Conservation (phyloP, 2,329 filamentous ascomycete species). For the Trematosphaeria pertusa region DNA sequence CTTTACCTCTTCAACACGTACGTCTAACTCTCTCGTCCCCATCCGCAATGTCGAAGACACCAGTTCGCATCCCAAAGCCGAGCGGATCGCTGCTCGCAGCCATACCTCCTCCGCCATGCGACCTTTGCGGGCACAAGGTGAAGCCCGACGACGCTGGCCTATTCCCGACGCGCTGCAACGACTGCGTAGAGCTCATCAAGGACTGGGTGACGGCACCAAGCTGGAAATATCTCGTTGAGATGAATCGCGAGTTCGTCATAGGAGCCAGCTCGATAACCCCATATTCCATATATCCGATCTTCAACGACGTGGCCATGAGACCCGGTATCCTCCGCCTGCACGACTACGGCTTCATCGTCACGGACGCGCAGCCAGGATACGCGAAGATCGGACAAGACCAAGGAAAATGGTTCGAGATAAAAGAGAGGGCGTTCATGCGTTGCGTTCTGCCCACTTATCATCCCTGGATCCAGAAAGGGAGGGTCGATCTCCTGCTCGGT, state of each 20-base stretch:
- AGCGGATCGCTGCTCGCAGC: too few relatives aligned
- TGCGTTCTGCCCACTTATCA: slow-evolving; percentile 1
- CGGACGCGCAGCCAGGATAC: background rate
- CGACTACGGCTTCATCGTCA: slow-evolving; percentile 3
- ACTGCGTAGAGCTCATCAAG: background rate
- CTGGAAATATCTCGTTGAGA: background rate
- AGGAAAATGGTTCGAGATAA: slow-evolving; percentile 2
- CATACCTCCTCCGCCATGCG: too few relatives aligned
- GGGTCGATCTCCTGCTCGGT: background rate
- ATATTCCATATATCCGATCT: background rate
- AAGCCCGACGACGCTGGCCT: too few relatives aligned
- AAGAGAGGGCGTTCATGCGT: slow-evolving; percentile 2
- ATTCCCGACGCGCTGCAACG: background rate
- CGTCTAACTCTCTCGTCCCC: too few relatives aligned
- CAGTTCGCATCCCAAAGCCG: too few relatives aligned
- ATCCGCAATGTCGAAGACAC: too few relatives aligned
- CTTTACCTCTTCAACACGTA: too few relatives aligned
- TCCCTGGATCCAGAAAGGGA: background rate
- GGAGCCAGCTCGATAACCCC: background rate
- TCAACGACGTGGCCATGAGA: background rate
- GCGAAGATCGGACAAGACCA: background rate
- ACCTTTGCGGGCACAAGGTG: too few relatives aligned
- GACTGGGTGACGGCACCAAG: background rate
- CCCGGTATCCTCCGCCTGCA: slow-evolving; percentile 1
- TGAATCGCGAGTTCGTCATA: slow-evolving; percentile 6